Percentiles rank a stretch among this genome's conserved stretches.
These are phyloP conservation scores for Hemileccinum impolitum DNA, from an alignment of 768 basidiomycete species.

Conservation along the genomic window DNA sequence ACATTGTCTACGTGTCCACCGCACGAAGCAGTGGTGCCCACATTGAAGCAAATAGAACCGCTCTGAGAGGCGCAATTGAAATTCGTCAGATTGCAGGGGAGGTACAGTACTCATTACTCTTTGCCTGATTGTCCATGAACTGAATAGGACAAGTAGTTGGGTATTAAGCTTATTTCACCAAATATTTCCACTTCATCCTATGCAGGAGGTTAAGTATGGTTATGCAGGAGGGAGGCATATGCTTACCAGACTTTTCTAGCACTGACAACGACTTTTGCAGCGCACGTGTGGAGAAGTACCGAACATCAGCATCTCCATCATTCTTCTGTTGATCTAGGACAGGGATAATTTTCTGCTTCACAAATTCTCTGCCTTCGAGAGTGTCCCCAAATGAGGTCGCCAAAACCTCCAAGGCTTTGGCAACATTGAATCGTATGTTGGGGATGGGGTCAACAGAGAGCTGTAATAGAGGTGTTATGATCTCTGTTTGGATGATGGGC, in stretches of 20 bases:
- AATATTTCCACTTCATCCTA: constrained; percentile 23
- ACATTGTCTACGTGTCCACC: neutral
- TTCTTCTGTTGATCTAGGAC: constrained; percentile 81
- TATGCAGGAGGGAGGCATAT: neutral
- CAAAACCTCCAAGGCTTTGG: constrained; percentile 90
- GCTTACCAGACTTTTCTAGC: constrained; percentile 39
- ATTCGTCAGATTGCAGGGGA: constrained; percentile 25
- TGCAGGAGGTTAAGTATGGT: neutral
- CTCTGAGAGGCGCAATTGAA: constrained; percentile 11
- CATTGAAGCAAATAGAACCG: neutral
- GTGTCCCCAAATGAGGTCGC: constrained; percentile 62
- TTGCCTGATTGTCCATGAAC: constrained; percentile 18
- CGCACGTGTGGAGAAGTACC: constrained; percentile 87
- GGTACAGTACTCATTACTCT: constrained; percentile 33
- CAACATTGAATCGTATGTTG: constrained; percentile 99
- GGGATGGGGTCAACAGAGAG: constrained; percentile 91
- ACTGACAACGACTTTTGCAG: constrained; percentile 51
- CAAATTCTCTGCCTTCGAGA: constrained; percentile 71
- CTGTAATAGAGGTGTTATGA: constrained; percentile 78
- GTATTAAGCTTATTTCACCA: constrained; percentile 29
- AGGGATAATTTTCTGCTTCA: constrained; percentile 73
- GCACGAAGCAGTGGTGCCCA: neutral
- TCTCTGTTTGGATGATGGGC: constrained; percentile 78
- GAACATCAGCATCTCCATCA: constrained; percentile 93
- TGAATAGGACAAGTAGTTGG: constrained; percentile 23